Percentiles rank a stretch among this genome's conserved stretches.
These are phyloP conservation scores for Coccomyxa subellipsoidea DNA, from an alignment of 163 green algal species.

Conservation along the genomic window DNA sequence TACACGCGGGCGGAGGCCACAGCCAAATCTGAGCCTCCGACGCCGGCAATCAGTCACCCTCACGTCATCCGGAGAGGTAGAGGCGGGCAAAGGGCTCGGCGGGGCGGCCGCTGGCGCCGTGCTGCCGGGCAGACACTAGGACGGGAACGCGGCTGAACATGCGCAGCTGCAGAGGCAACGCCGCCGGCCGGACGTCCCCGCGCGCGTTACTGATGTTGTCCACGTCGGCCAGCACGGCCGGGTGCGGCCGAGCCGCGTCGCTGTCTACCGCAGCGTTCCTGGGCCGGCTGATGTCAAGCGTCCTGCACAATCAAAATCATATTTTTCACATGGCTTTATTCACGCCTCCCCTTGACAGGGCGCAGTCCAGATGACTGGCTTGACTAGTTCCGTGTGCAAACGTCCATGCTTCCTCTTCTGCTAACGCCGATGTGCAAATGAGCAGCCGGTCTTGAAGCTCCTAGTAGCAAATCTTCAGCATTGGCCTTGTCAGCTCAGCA, in stretches of 20 bases:
- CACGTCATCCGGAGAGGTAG: background rate
- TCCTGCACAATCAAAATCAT: background rate
- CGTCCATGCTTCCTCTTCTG: background rate
- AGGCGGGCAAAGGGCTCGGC: background rate
- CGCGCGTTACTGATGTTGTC: background rate
- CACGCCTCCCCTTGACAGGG: too few species aligned
- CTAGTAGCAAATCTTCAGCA: background rate
- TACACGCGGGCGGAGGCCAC: too few species aligned
- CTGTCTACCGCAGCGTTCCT: background rate
- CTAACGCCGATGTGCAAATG: background rate
- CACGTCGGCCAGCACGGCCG: background rate
- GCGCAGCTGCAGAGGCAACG: background rate
- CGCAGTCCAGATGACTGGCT: background rate
- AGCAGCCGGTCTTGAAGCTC: background rate
- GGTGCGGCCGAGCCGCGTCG: background rate
- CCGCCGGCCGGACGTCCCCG: background rate
- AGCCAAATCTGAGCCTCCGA: too few species aligned
- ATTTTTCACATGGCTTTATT: too few species aligned
- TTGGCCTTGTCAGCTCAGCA: too few species aligned
- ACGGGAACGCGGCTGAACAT: constrained; percentile 7
- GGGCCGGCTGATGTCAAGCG: background rate
- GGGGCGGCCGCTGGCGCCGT: background rate
- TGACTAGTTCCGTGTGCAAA: background rate
- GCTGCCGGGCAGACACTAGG: background rate
- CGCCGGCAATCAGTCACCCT: too few species aligned